Base-by-base conservation (phyloP, 2,329 filamentous ascomycete genomes). In the Pseudogymnoascus sp. region DNA sequence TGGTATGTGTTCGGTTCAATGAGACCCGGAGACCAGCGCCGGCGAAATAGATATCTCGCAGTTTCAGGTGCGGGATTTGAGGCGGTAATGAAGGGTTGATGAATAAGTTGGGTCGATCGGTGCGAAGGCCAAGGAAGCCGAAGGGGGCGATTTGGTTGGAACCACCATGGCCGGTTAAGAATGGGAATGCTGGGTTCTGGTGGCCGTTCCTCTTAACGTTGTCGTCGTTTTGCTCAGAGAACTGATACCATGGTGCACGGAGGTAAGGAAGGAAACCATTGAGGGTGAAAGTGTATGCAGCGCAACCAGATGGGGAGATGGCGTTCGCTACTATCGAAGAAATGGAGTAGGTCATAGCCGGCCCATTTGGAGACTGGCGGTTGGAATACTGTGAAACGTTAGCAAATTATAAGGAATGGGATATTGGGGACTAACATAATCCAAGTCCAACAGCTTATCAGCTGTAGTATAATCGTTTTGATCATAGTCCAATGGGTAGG, bases 271-370 rank as follows among this genome's bases (percentile, higher is more conserved):
- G 77, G 30, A 81, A 83, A 0, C 83, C 83, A 65, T 85, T 84
- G 16, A 88, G 77, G 5, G 83, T 80, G 69, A 90, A 90, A 0
- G 86, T 89, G 70, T 84, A 89, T 3, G 83, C 81, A 1, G 86
- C 84, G 71, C 87, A 90, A 2, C 87, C 87, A 2, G 85, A 87
- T 1, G 81, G 82, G 1, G 84, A 85, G 9, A 89, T 77, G 58
- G 84, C 79, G 62, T 86, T 88, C 12, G 87, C 86, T 30, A 85
- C 83, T 58, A 89, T 82, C 55, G 84, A 83, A 72, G 88, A 89
- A 8, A 88, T 84, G 8, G 84, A 84, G 72, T 87, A 90, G 1
- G 87, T 90, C 87, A 90, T 90, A 2, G 83, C 87, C 1, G 87
- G 87, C 0, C 87, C 87, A 66, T 88, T 80, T 1, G 81, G 75